Percentiles rank a stretch among this genome's conserved stretches.
Evolutionary conservation across 2,329 filamentous ascomycete species (phyloP).

Genomic region (Amauroascus verrucosus): DNA sequence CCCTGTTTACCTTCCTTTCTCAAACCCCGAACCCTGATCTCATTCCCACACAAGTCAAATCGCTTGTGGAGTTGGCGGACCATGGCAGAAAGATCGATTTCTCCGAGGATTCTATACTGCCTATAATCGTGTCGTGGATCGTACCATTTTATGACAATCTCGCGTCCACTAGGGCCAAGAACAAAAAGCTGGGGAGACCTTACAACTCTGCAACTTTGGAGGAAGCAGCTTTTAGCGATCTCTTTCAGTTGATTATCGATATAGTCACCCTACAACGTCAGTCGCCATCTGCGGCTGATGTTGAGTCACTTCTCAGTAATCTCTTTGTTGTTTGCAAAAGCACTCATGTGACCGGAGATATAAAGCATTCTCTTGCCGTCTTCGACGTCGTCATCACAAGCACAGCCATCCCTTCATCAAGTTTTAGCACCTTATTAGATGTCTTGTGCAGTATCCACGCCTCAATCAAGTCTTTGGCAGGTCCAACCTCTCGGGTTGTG

Average conservation of each 20-base stretch:
- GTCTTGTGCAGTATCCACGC: conserved; percentile 38
- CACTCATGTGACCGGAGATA: conserved; percentile 33
- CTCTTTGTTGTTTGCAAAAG: conserved; percentile 33
- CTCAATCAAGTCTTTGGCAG: conserved; percentile 35
- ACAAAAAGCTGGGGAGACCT: conserved; percentile 30
- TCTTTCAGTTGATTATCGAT: conserved; percentile 36
- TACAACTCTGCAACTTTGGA: conserved; percentile 26
- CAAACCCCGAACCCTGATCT: conserved; percentile 28
- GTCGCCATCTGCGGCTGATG: conserved; percentile 28
- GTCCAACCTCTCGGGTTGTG: conserved; percentile 35
- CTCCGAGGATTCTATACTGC: conserved; percentile 30
- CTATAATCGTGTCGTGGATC: conserved; percentile 32
- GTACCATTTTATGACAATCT: conserved; percentile 32
- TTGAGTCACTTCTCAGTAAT: conserved; percentile 29
- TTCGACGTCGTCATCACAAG: conserved; percentile 36
- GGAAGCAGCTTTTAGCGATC: conserved; percentile 29
- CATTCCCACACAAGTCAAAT: conserved; percentile 30
- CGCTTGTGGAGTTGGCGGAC: conserved; percentile 34
- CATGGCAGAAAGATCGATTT: conserved; percentile 37
- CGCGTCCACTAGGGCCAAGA: conserved; percentile 28
- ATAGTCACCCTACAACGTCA: conserved; percentile 35
- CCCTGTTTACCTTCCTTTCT: conserved; percentile 30
- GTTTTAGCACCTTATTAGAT: conserved; percentile 31
- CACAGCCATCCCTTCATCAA: conserved; percentile 31
- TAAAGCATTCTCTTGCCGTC: conserved; percentile 34